Base-by-base conservation (phyloP, 768 basidiomycete species). In the Agrocybe praecox region DNA sequence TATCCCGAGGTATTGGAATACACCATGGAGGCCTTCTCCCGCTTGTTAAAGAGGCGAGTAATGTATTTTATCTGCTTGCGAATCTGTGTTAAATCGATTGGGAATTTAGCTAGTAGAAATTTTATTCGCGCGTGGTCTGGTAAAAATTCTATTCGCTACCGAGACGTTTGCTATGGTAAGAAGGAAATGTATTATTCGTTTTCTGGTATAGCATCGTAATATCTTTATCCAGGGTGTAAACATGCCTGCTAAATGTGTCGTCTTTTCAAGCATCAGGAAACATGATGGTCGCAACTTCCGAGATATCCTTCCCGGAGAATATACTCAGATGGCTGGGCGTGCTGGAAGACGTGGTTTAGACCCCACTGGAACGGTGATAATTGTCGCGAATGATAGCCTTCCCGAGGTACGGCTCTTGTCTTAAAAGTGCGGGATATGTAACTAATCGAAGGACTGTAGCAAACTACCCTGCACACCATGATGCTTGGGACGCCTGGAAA, bases 151-250 rank as follows among this genome's bases (percentile, higher is more conserved):
- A 7, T 99, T 99, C 69, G 97, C 97, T 1, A 99, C 97, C 5
- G 97, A 99, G 74, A 99, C 97, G 0, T 99, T 99, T 70, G 96
- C 96, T 0, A 98, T 99, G 96, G 96, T 94, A 78, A 66, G n/a
- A 52, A 29, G 5, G 12, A 45, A n/a, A 17, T 18, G 6, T 19
- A n/a, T 22, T 46, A 6, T 32, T 26, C 34, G 5, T 22, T 36
- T 11, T 29, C 34, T 18, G 14, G 10, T n/a, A 12, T 29, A 29
- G 9, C 56, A 57, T 46, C 15, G 36, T 42, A 2, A 48, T 17
- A n/a, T 33, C 7, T 26, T 45, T 33, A 15, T 57, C 14, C 33
- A 98, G 96, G 97, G 97, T 48, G 97, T 99, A 53, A 99, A 99
- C 72, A 99, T 99, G 97, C 97, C 97, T 18, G 94, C 97, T 2